Evolutionary conservation across 2,329 filamentous ascomycete genomes (phyloP).

Genomic region (Fusarium heterosporum): DNA sequence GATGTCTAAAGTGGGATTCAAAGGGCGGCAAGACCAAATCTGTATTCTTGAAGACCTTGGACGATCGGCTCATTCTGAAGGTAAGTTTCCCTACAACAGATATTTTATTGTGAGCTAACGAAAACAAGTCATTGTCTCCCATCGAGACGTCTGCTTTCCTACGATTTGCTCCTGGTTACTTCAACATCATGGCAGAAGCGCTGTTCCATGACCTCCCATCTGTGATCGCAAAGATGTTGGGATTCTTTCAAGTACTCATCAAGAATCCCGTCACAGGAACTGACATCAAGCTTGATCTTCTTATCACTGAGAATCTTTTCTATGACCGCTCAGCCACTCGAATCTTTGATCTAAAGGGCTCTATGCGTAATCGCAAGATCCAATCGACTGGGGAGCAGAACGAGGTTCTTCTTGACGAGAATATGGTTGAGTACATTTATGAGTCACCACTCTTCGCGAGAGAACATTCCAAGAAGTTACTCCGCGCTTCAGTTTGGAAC

Average conservation of each 20-base stretch:
- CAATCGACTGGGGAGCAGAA: conserved; percentile 95
- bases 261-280: conserved; percentile 92
- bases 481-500: conserved; percentile 94
- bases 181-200: conserved; percentile 95
- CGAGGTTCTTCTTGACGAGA: conserved; percentile 96
- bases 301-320: conserved; percentile 98
- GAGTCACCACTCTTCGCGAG: conserved; percentile 95
- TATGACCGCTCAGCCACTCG: conserved; percentile 92
- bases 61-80: conserved; percentile 93
- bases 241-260: conserved; percentile 97
- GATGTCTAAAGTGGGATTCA: conserved; percentile 97
- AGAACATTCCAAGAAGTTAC: conserved; percentile 94
- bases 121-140: conserved; percentile 78
- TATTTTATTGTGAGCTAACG: conserved; percentile 22
- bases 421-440: conserved; percentile 99
- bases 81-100: conserved; percentile 44
- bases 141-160: conserved; percentile 95
- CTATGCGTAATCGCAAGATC: conserved; percentile 98
- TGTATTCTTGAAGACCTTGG: conserved; percentile 94
- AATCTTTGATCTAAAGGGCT: conserved; percentile 96
- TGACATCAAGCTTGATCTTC: conserved; percentile 92
- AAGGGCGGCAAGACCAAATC: conserved; percentile 98
- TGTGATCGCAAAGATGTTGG: conserved; percentile 99
- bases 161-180: conserved; percentile 95
- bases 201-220: conserved; percentile 95